Base-by-base conservation (phyloP, 2,329 filamentous ascomycete genomes). In the Trichoderma breve region DNA sequence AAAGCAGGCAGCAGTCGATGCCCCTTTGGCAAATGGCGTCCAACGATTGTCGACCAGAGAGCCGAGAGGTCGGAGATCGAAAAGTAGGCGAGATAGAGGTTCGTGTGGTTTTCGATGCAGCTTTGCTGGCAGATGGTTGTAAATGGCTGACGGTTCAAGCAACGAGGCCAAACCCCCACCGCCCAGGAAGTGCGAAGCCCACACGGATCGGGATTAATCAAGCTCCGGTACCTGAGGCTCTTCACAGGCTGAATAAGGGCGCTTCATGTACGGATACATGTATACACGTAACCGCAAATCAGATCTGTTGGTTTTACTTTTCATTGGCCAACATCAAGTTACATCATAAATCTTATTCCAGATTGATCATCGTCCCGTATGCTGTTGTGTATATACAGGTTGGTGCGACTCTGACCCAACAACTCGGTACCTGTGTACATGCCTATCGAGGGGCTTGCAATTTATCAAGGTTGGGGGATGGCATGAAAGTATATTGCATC, bases 151-250 rank as follows among this genome's bases (percentile, higher is more conserved):
- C 32, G 60, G 60, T 51, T 55, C 24, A n/a, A 39, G 30, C 15
- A 55, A 39, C 66, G 55, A 67, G 64, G 64, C 39, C 39, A 47
- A 53, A 71, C 68, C 61, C 43, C 68, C 68, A 64, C 60, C 47
- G 47, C 68, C 60, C 43, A 61, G n/a, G 39, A 55, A 32, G 8
- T 32, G 47, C 64, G 53, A 60, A 61, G 55, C 66, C 34, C 51
- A 58, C 68, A 30, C 68, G 68, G 58, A 39, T 57, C 32, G 47
- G 32, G 60, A 63, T 70, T 70, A 70, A 70, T 26, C 60, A 64
- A 58, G 6, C 47, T 71, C 68, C 60, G 68, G 24, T 43, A 60
- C 34, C 53, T 68, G 64, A 67, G 51, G 64, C 64, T 57, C 64
- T 67, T 32, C 11, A 43, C 32, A 14, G 28, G 51, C 30, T 55